Evolutionary conservation across 2,329 filamentous ascomycete species (phyloP), one percentile per base, ranked within the genome.

Genomic region (Capronia coronata): DNA sequence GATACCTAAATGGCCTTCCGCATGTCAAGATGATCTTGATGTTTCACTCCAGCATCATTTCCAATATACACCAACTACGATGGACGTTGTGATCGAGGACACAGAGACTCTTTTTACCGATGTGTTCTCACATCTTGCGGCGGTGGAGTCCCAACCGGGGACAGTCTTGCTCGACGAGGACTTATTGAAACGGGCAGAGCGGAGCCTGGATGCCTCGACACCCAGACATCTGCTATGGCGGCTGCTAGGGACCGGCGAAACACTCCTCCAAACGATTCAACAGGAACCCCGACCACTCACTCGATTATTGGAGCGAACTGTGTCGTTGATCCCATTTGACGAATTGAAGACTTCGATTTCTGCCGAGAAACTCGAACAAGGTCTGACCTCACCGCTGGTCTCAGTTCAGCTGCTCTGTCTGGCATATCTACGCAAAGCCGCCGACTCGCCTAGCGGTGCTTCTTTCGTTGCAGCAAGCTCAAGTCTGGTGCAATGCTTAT

Each of bases 381-480:
- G 78, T 2, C 71, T 84, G 34, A 65, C 64, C 46, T 68, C 71
- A 49, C 73, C 66, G 41, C 76, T 55, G 59, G 70, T 59, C 65
- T 73, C 77, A 0, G 75, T 82, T 61, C 80, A 83, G 55, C 62
- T 72, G 4, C 66, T 82, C 18, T 75, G 76, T 43, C 66, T 83
- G 7, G 71, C 73, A 1, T 62, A 83, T 29, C 64, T 84, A 34
- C 68, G 69, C 29, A 83, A 82, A 60, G 79, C 79, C 2, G 70
- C 73, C 7, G 57, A 65, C 11, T 69, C 67, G 30, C 66, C 72
- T 4, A 72, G 70, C 38, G 76, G 82, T 66, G 76, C 77, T 18
- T 78, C 78, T 16, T 75, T 75, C 41, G 71, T 83, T 23, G 79
- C 79, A 11, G 75, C 74, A 13, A 72, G 76, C 52, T 71, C 76